Percentiles rank a stretch among this genome's conserved stretches.
Evolutionary conservation across 2,329 filamentous ascomycete genomes (phyloP).

Genomic region (Trichoderma sp.): DNA sequence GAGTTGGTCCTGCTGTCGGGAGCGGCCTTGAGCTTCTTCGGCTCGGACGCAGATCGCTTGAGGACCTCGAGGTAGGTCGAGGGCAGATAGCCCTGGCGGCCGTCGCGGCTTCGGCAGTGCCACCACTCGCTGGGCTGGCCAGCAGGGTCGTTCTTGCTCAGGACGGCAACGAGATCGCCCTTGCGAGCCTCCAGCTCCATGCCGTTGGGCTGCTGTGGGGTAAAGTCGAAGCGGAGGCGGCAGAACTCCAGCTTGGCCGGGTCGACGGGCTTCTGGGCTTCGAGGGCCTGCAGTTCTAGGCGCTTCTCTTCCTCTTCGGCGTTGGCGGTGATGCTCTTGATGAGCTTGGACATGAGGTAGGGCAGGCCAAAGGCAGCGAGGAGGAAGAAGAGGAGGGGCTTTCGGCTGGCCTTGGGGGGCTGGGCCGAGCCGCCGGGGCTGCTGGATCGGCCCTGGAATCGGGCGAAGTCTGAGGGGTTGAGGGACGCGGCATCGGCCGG

Average conservation of each 20-base stretch:
- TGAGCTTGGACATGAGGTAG: constrained; percentile 96
- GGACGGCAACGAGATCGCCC: constrained; percentile 90
- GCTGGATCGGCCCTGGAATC: constrained; percentile 73
- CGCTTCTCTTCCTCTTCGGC: constrained; percentile 79
- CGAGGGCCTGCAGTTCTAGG: constrained; percentile 54
- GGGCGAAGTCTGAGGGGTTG: constrained; percentile 87
- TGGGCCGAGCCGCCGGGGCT: constrained; percentile 63
- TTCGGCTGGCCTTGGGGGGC: constrained; percentile 78
- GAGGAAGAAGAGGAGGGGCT: constrained; percentile 95
- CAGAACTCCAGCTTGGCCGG: constrained; percentile 95
- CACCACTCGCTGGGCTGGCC: constrained; percentile 96
- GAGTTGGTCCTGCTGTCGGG: constrained; percentile 55
- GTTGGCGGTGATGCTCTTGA: constrained; percentile 77
- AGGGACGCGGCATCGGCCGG: constrained; percentile 85
- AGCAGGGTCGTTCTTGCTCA: constrained; percentile 88
- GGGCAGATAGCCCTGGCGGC: constrained; percentile 87
- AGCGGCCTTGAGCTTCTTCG: constrained; percentile 56
- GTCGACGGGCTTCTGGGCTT: constrained; percentile 65
- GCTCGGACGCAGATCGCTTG: constrained; percentile 53
- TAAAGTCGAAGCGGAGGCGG: constrained; percentile 91
- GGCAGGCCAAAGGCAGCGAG: constrained; percentile 92
- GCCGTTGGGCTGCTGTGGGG: constrained; percentile 66
- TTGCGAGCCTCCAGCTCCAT: constrained; percentile 92
- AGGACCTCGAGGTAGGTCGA: constrained; percentile 84
- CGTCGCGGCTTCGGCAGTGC: constrained; percentile 88